Conservation (phyloP, 305 asterid species). For the Solanum aculeatissimum region DNA sequence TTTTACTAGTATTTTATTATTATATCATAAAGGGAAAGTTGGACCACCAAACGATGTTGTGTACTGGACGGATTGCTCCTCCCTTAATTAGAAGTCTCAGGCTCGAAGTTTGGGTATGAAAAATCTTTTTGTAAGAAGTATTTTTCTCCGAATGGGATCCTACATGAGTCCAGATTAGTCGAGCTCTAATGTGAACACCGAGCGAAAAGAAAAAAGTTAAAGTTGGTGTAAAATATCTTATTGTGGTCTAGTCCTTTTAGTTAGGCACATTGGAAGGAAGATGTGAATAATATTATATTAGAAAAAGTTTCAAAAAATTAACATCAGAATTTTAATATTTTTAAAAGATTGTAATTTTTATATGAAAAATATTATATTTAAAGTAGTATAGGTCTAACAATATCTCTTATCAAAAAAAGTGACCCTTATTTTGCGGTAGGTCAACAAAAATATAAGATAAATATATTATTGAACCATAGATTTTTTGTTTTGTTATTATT, state of each 20-base stretch:
- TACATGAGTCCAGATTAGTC: no score
- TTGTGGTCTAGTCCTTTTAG: neutral
- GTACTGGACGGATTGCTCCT: no score
- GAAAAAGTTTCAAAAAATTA: neutral
- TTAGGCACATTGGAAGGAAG: neutral
- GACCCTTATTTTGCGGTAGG: neutral
- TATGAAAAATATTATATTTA: neutral
- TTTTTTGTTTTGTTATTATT: neutral
- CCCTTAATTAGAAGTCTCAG: no score
- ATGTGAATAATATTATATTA: neutral
- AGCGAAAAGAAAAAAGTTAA: neutral
- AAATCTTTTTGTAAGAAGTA: no score
- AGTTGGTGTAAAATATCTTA: neutral
- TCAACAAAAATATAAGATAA: neutral
- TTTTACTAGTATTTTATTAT: neutral
- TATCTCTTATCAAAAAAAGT: neutral
- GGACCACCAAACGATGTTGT: no score
- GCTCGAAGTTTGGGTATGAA: no score
- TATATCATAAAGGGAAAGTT: neutral
- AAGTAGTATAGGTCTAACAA: neutral
- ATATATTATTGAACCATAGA: neutral
- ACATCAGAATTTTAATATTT: neutral
- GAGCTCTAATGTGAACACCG: no score
- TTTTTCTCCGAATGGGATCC: no score
- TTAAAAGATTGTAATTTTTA: neutral